Base-by-base conservation (phyloP, 441 rosid species). In the Sinapis alba region DNA sequence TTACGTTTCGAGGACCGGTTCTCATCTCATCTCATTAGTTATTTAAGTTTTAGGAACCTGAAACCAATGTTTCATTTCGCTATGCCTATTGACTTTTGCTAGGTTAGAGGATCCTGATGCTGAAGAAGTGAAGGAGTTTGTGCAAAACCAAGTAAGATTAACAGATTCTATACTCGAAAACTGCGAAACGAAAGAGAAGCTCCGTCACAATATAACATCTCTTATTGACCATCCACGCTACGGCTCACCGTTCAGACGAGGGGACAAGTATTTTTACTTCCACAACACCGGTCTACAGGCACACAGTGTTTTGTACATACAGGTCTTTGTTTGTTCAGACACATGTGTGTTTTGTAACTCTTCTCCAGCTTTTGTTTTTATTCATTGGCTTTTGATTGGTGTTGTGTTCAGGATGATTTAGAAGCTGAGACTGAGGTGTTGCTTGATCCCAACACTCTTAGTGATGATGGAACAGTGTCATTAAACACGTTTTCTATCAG, bases 101-200 rank as follows among this genome's bases (percentile, higher is more conserved):
- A 96, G 98, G 98, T 88, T 93, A 21, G 98, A 96, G 81, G 97
- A 94, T 87, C 92, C 96, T 5, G 97, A 96, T 43, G 87, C 96
- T 2, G 91, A 87, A 56, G 97, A 90, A 72, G 90, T 85, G 24
- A 92, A 90, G 57, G 90, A 85, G 16, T 96, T 90, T 16, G 98
- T 94, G 0, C 68, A 84, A 69, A 82, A 81, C 61, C 98, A 94
- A 78, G 95, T 88, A 78, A 79, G 80, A 66, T 65, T 96, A 86
- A 86, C 92, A 3, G 87, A 92, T 30, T 81, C 87, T 5, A 89
- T 94, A 71, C 85, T 94, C 60, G 79, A 81, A 47, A 76, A 69
- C 6, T 94, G 99, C 38, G 93, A 88, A 3, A 16, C 76, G 0
- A 89, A 86, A 69, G 93, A 84, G 3, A 87, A 86, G 81, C 85